Conservation (phyloP, 148 eudicot genomes). For the Pharnaceum exiguum region DNA sequence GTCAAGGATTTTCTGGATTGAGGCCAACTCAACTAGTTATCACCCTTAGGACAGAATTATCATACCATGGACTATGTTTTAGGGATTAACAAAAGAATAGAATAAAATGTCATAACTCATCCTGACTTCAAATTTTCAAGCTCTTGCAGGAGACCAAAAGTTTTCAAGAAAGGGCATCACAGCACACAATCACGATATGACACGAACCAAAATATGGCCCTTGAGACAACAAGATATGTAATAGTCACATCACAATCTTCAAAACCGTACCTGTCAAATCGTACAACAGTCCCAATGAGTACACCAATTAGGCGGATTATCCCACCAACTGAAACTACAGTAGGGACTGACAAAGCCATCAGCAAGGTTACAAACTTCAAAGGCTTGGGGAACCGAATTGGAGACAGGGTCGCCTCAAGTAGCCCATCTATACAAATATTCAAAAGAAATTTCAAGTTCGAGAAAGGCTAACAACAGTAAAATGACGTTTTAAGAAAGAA, state of each 20-base stretch:
- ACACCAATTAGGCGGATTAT: constrained; percentile 52
- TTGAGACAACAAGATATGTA: background rate
- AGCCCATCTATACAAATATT: constrained; percentile 65
- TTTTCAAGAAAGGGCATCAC: background rate
- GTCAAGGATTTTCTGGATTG: too few relatives aligned
- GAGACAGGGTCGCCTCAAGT: constrained; percentile 94
- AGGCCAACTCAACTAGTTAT: too few relatives aligned
- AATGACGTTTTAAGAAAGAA: too few relatives aligned
- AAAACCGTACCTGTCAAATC: constrained; percentile 66
- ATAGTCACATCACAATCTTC: background rate
- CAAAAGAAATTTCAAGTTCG: too few relatives aligned
- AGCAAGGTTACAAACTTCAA: constrained; percentile 74
- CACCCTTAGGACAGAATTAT: too few relatives aligned
- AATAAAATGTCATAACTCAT: background rate
- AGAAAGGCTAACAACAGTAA: too few relatives aligned
- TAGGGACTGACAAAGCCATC: constrained; percentile 65
- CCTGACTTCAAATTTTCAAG: background rate
- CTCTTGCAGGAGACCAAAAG: background rate
- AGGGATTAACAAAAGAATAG: background rate
- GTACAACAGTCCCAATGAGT: constrained; percentile 66
- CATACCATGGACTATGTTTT: too few relatives aligned
- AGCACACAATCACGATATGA: background rate
- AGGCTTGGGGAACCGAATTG: constrained; percentile 76
- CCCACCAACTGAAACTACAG: constrained; percentile 72
- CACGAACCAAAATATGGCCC: background rate